phyloP scores from a whole-genome alignment of 139 green algal genomes.

The Chlamydomonas sp. region DNA sequence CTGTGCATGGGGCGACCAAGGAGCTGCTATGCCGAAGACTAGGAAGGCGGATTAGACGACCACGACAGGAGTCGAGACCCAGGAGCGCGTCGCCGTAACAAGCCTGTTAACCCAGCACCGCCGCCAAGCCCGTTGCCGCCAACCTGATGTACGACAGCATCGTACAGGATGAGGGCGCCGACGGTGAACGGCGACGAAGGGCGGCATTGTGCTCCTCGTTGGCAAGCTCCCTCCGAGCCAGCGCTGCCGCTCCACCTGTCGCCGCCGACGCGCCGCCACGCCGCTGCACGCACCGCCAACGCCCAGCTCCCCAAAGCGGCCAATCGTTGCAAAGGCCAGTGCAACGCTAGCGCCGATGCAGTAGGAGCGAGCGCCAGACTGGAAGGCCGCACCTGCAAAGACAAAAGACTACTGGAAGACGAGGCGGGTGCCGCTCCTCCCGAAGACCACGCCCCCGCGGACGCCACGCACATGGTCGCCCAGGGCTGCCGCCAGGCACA shows the following conservation, averaged over 20 bases:
- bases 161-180: not conserved
- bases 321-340: not conserved
- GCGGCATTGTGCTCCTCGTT: too few species aligned
- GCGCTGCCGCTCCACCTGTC: too few species aligned
- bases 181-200: too few species aligned
- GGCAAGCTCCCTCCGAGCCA: too few species aligned
- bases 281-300: not conserved
- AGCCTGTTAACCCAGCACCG: not conserved
- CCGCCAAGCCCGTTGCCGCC: not conserved
- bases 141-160: not conserved
- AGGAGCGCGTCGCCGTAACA: not conserved
- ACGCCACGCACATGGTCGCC: not conserved
- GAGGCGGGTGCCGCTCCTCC: not conserved
- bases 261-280: too few species aligned
- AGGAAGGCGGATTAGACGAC: too few species aligned
- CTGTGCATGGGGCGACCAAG: too few species aligned
- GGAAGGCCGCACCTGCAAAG: not conserved
- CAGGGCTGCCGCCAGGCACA: not conserved
- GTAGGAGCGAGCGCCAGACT: not conserved
- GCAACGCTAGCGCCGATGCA: not conserved
- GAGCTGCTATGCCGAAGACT: too few species aligned
- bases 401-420: too few species aligned
- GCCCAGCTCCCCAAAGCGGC: too few species aligned
- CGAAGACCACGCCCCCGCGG: not conserved
- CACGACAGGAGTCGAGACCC: not conserved